Base-by-base conservation (phyloP, 2,329 filamentous ascomycete species). In the Verticillium isaacii region DNA sequence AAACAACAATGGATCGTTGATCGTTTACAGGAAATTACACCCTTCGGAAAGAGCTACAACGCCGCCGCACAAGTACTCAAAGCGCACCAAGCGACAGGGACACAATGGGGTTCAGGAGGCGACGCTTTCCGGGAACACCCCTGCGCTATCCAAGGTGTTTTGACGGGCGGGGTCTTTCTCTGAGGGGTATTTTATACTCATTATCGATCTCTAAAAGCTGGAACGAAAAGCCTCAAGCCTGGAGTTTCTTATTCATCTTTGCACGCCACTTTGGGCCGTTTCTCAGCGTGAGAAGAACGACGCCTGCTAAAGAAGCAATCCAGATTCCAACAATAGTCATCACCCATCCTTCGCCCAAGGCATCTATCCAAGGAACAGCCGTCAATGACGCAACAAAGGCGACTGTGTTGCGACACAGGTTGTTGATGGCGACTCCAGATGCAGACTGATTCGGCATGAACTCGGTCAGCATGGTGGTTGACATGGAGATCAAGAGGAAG, bases 1-100 rank as follows among this genome's bases (percentile, higher is more conserved):
- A 70, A 75, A 32, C 72, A 70, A 5, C 69, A 72, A 9, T 77
- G 74, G 70, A 69, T 74, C 17, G 58, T 76, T 14, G 67, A 68
- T 9, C 68, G 72, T 1, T 74, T 74, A 25, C 65, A 70, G 9
- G 63, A 55, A 25, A 19, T 55, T 14, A 4, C n/a, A 25, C 25
- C 19, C 14, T 55, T 25, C 25, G 52, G 52, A 3, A 55, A 25
- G 52, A 55, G 52, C 52, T 55, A 55, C 25, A 19, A 55, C 3
- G 25, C 52, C 7, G 52, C 52, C 5, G 52, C 52, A 15, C n/a
- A 55, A 12, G 19, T 55, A 4, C 23, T 55, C 14, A 25, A 55
- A 29, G 25, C 19, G 25, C 9, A 25, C 6, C 52, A 55, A 25
- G 14, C 52, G 25, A 55, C 52, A 15, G 14, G 52, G 52, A 55